Conservation (phyloP, 176 grass and related monocot species). For the Puya raimondii region DNA sequence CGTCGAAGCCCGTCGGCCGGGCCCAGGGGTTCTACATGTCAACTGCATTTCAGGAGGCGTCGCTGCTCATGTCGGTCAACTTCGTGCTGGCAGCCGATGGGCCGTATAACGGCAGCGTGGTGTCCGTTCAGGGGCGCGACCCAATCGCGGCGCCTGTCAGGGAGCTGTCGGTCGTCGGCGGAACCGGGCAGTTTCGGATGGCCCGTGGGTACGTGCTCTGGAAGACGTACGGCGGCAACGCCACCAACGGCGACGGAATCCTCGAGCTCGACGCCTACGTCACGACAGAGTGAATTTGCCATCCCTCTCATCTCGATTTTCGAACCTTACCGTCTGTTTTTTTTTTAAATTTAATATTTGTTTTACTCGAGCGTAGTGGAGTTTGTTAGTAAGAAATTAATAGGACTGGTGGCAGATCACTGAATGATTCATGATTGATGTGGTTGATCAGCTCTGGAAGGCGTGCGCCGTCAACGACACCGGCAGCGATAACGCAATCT, state of each 20-base stretch:
- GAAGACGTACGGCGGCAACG: background rate
- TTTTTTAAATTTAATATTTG: too few species aligned
- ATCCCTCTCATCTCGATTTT: too few species aligned
- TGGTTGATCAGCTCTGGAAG: too few species aligned
- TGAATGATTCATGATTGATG: too few species aligned
- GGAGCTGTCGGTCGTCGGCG: conserved; percentile 15
- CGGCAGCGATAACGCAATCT: too few species aligned
- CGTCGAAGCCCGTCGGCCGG: conserved; percentile 9
- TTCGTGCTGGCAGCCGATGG: background rate
- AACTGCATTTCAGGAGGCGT: background rate
- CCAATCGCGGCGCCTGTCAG: background rate
- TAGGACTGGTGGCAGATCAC: too few species aligned
- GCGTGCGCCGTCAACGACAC: too few species aligned
- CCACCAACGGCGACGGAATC: background rate
- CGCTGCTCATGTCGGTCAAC: background rate
- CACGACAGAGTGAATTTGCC: background rate
- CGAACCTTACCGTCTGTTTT: too few species aligned
- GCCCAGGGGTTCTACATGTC: conserved; percentile 5
- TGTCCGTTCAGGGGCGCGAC: conserved; percentile 1
- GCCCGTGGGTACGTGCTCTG: background rate
- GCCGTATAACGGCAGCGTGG: conserved; percentile 6
- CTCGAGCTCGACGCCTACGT: conserved; percentile 8
- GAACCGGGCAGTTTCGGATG: conserved; percentile 4
- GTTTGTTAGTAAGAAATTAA: too few species aligned
- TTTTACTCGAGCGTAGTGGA: too few species aligned